Conservation (phyloP, 1,284 basidiomycete genomes). For the Ceratobasidium sp. region DNA sequence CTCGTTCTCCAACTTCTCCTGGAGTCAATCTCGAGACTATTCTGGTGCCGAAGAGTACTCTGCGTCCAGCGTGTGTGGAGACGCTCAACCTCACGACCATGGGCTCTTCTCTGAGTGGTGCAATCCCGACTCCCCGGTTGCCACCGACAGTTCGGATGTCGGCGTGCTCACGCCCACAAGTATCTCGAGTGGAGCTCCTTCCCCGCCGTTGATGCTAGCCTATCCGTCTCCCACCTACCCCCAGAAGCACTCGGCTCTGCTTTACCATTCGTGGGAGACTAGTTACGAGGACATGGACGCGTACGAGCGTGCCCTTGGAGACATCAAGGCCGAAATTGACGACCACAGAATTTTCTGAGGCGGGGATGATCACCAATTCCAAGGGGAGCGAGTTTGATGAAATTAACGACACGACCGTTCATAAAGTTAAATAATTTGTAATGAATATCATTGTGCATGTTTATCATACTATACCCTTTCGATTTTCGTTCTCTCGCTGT, state of each 20-base stretch:
- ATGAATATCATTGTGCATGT: constrained; percentile 13
- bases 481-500: background rate
- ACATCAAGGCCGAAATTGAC: constrained; percentile 11
- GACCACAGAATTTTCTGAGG: background rate
- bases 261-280: constrained; percentile 3
- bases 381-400: constrained; percentile 11
- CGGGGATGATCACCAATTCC: background rate
- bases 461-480: background rate
- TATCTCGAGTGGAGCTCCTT: constrained; percentile 14
- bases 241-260: background rate
- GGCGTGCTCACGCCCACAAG: background rate
- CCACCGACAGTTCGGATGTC: background rate
- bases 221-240: constrained; percentile 9
- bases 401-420: constrained; percentile 10
- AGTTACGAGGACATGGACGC: constrained; percentile 21
- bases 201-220: background rate
- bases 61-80: background rate
- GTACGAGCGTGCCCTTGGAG: constrained; percentile 12
- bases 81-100: background rate
- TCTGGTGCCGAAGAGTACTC: background rate
- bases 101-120: constrained; percentile 25
- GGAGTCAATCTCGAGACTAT: background rate
- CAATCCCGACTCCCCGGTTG: constrained; percentile 10
- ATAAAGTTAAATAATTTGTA: background rate
- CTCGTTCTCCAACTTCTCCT: constrained; percentile 2